Evolutionary conservation across 441 rosid genomes (phyloP).

Genomic region (Brassica hybrid): DNA sequence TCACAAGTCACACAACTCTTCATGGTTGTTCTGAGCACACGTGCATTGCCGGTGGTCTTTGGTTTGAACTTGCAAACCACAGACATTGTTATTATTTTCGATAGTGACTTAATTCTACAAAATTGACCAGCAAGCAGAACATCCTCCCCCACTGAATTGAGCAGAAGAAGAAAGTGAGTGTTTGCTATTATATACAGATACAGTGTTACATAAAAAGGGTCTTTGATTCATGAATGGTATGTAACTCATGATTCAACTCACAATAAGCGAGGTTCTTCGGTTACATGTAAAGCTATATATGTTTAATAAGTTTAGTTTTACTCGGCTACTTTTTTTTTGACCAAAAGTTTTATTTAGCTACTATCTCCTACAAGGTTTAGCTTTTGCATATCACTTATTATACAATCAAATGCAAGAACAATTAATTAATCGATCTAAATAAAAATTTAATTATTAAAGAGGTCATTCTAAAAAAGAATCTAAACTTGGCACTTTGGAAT

Average conservation of each 20-base stretch:
- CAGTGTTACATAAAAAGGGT: not conserved
- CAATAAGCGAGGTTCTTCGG: not conserved
- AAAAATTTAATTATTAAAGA: not conserved
- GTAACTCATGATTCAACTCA: constrained; percentile 6
- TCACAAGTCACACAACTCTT: constrained; percentile 45
- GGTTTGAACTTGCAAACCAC: constrained; percentile 97
- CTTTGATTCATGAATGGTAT: not conserved
- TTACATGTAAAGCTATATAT: not conserved
- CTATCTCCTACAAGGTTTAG: not conserved
- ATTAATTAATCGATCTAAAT: not conserved
- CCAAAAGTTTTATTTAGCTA: not conserved
- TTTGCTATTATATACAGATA: constrained; percentile 50
- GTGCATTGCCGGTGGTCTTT: constrained; percentile 85
- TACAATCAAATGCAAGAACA: not conserved
- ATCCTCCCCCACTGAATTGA: constrained; percentile 97
- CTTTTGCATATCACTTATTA: not conserved
- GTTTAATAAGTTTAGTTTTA: not conserved
- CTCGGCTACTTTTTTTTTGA: too few species aligned
- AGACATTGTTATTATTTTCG: constrained; percentile 95
- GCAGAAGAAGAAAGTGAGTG: constrained; percentile 93
- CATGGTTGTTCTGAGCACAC: constrained; percentile 97
- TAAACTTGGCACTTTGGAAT: constrained; percentile 5
- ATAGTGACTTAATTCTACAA: constrained; percentile 98
- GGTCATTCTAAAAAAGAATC: not conserved
- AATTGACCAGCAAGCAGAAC: constrained; percentile 99